phyloP scores from a whole-genome alignment of 2,329 filamentous ascomycete species.

The Nemania bipapillata region DNA sequence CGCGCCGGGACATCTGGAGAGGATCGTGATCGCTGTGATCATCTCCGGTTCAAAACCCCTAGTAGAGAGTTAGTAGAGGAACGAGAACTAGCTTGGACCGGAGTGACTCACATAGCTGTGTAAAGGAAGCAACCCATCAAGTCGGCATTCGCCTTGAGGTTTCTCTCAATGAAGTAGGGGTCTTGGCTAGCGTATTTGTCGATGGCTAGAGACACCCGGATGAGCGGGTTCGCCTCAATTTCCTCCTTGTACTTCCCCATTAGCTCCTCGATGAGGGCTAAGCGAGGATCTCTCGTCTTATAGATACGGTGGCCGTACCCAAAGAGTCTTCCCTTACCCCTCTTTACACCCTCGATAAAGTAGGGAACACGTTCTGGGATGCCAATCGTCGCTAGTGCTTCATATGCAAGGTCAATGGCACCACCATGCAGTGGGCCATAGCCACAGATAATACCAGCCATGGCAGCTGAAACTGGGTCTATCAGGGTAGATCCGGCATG shows the following conservation, averaged over 20 bases:
- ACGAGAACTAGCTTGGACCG: neutral
- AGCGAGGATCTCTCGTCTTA: conserved; percentile 46
- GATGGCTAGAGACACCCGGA: conserved; percentile 54
- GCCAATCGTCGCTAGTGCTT: conserved; percentile 54
- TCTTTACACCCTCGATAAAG: conserved; percentile 56
- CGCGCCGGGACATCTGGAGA: conserved; percentile 46
- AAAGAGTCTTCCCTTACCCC: conserved; percentile 56
- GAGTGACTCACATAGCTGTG: conserved; percentile 50
- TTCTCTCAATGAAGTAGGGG: conserved; percentile 53
- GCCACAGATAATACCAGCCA: conserved; percentile 54
- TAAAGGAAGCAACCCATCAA: conserved; percentile 59
- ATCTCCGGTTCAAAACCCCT: conserved; percentile 50
- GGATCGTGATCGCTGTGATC: conserved; percentile 47
- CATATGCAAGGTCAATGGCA: conserved; percentile 61
- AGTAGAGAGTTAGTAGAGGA: conserved; percentile 19
- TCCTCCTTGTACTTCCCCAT: conserved; percentile 43
- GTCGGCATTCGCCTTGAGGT: conserved; percentile 58
- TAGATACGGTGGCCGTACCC: conserved; percentile 52
- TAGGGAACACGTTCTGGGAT: conserved; percentile 53
- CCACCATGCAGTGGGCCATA: conserved; percentile 62
- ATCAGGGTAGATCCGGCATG: conserved; percentile 60
- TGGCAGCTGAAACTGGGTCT: conserved; percentile 57
- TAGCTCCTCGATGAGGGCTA: conserved; percentile 45
- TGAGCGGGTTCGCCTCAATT: conserved; percentile 49
- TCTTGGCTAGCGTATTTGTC: conserved; percentile 53